phyloP scores from a whole-genome alignment of 768 basidiomycete species.

The Mycena belliarum region DNA sequence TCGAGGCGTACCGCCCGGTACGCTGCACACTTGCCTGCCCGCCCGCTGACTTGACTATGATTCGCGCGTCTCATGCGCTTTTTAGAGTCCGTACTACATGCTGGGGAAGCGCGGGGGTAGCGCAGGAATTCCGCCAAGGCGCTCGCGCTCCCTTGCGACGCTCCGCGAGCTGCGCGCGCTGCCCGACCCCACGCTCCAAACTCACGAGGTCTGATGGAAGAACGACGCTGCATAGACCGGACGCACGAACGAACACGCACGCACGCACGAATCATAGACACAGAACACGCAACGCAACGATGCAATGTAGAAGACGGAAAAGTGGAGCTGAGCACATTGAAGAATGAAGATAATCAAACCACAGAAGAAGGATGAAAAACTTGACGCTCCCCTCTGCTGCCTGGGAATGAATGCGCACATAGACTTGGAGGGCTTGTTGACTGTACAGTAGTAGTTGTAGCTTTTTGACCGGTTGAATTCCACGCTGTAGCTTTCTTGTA shows the following conservation, averaged over 20 bases:
- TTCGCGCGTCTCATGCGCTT: background rate
- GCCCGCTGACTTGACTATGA: too few species aligned
- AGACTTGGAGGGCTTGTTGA: too few species aligned
- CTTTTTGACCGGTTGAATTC: too few species aligned
- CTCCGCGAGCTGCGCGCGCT: slow-evolving; percentile 37
- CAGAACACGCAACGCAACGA: too few species aligned
- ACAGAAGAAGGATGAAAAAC: background rate
- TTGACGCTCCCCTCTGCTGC: too few species aligned
- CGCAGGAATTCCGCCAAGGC: slow-evolving; percentile 44
- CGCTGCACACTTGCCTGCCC: slow-evolving; percentile 12
- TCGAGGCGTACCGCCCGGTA: slow-evolving; percentile 34
- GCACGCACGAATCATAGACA: background rate
- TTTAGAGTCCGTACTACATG: slow-evolving; percentile 41
- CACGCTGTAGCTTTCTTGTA: too few species aligned
- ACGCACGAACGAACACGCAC: background rate
- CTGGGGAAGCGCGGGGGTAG: slow-evolving; percentile 35
- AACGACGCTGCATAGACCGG: background rate
- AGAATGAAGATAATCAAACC: background rate
- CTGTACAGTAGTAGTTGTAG: too few species aligned
- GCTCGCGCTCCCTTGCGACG: slow-evolving; percentile 38
- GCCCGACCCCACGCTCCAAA: slow-evolving; percentile 15
- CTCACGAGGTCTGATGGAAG: background rate
- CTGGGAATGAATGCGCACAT: too few species aligned
- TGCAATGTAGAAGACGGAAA: background rate
- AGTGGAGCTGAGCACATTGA: too few species aligned